phyloP scores from a whole-genome alignment of 352 stramenopile genomes.

The Pythium oligandrum region DNA sequence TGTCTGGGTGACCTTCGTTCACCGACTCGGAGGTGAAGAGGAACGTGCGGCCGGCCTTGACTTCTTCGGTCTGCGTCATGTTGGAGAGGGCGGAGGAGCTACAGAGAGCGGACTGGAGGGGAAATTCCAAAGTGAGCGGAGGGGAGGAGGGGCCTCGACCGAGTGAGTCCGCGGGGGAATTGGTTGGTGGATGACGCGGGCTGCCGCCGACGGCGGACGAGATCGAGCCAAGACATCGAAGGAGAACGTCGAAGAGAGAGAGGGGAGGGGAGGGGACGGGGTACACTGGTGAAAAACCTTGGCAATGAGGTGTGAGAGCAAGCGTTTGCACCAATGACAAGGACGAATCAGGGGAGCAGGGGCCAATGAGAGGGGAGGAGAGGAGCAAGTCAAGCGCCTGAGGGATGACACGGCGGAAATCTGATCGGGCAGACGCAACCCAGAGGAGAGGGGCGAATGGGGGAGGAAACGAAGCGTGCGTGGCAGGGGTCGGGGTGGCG shows the following conservation, averaged over 20 bases:
- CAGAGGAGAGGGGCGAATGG: slow-evolving; percentile 11
- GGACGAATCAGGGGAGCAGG: neutral
- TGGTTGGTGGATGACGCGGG: neutral
- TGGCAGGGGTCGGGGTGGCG: slow-evolving; percentile 12
- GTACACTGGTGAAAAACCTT: slow-evolving; percentile 1
- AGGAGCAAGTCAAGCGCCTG: neutral
- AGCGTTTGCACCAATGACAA: too few species aligned
- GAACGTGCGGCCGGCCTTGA: slow-evolving; percentile 71
- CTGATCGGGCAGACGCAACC: slow-evolving; percentile 1
- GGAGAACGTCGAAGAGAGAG: neutral
- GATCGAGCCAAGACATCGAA: slow-evolving; percentile 6
- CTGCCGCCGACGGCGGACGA: neutral
- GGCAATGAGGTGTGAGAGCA: neutral
- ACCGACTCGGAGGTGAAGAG: slow-evolving; percentile 99
- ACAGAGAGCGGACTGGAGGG: slow-evolving; percentile 14
- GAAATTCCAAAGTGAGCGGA: slow-evolving; percentile 53
- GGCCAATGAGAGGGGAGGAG: neutral
- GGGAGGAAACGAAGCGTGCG: neutral
- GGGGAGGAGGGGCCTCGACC: neutral
- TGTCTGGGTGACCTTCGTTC: slow-evolving; percentile 99
- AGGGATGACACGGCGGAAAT: slow-evolving; percentile 4
- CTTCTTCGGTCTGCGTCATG: slow-evolving; percentile 53
- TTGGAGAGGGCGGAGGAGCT: slow-evolving; percentile 13
- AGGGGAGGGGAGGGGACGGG: slow-evolving; percentile 1
- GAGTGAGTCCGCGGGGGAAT: too few species aligned